Conservation (phyloP, 306 rosid genomes). For the Mucuna pruriens region DNA sequence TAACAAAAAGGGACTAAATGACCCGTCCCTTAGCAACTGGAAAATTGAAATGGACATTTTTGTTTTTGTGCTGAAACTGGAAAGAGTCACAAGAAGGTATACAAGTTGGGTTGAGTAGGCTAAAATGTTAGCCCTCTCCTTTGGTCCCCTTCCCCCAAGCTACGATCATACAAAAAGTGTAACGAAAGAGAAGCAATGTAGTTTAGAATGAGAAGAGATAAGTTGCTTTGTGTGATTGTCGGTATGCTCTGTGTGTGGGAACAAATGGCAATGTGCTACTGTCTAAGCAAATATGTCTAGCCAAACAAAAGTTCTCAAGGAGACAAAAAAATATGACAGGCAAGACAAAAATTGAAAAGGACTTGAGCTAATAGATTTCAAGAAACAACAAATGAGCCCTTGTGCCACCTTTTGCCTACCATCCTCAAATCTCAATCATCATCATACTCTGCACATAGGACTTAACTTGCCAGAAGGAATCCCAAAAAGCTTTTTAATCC, state of each 20-base stretch:
- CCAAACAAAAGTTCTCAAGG: neutral
- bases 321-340: neutral
- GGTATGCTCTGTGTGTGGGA: neutral
- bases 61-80: neutral
- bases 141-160: neutral
- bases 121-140: neutral
- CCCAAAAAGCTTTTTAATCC: neutral
- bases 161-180: neutral
- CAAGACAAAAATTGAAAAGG: slow-evolving; percentile 48
- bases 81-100: neutral
- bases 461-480: slow-evolving; percentile 29
- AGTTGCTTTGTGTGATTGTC: neutral
- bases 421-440: neutral
- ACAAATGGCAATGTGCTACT: neutral
- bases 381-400: slow-evolving; percentile 27
- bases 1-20: neutral
- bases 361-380: slow-evolving; percentile 39
- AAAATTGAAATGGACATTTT: neutral
- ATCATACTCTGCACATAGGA: slow-evolving; percentile 12
- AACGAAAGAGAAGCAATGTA: neutral
- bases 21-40: neutral
- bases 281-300: slow-evolving; percentile 5
- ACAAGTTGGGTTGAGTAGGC: neutral
- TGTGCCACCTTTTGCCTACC: slow-evolving; percentile 24
- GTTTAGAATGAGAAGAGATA: neutral